Percentiles rank a stretch among this genome's conserved stretches.
Evolutionary conservation across 306 rosid genomes (phyloP).

Genomic region (Senna tora): DNA sequence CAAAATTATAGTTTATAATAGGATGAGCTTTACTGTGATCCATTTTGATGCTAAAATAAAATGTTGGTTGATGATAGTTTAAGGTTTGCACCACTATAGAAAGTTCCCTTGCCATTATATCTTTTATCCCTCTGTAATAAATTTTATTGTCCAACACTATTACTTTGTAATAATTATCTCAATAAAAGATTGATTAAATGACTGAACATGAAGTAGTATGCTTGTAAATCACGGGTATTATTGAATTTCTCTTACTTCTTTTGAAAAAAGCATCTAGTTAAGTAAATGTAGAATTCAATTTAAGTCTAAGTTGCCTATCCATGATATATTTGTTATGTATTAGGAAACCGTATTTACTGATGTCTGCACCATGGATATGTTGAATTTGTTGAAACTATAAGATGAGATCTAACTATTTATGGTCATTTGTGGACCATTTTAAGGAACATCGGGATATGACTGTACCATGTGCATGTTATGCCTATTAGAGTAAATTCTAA

Average conservation of each 20-base stretch:
- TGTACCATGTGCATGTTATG: background rate
- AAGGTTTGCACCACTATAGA: conserved; percentile 3
- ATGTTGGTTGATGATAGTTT: conserved; percentile 31
- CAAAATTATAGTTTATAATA: conserved; percentile 22
- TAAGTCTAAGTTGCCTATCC: conserved; percentile 15
- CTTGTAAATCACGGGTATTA: background rate
- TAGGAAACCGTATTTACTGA: conserved; percentile 13
- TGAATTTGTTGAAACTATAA: conserved; percentile 22
- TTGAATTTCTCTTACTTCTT: conserved; percentile 7
- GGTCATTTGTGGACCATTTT: conserved; percentile 6
- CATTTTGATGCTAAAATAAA: conserved; percentile 18
- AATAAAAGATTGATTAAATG: background rate
- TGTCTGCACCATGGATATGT: conserved; percentile 21
- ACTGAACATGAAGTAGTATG: background rate
- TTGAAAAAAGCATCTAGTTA: conserved; percentile 7
- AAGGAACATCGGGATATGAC: conserved; percentile 3
- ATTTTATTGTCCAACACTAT: background rate
- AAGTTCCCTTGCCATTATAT: background rate
- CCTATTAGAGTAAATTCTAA: background rate
- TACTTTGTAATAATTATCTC: background rate
- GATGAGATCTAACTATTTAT: background rate
- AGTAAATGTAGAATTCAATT: conserved; percentile 10
- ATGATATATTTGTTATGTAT: conserved; percentile 16
- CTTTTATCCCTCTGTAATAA: background rate
- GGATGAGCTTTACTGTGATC: conserved; percentile 10